Evolutionary conservation across 495 filamentous ascomycete genomes (phyloP), one percentile per base, ranked within the genome.

Genomic region (Aspergillus biplanus): DNA sequence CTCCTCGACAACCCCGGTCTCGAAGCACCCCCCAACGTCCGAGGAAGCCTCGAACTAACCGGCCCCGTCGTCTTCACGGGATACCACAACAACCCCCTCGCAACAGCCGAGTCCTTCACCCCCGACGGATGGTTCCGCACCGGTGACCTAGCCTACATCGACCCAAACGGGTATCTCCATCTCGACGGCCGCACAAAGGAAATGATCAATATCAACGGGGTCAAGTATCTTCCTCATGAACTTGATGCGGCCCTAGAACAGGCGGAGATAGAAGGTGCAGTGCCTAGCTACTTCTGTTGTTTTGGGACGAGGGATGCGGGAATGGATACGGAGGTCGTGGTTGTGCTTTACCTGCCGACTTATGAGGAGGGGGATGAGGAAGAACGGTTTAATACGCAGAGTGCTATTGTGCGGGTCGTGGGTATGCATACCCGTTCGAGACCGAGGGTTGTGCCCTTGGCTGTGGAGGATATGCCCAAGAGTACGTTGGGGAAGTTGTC

Each of bases 121-220:
- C 37, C 61, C 0, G 91, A 95, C 63, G 90, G 90, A 3, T 97
- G 86, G 76, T 95, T 95, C 78, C 91, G 87, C 67, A 95, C 92
- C 1, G 92, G 92, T 0, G 92, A 97, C 67, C 78, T 89, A 47
- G 88, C 83, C 15, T 80, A 79, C 32, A 76, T 86, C 16, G 88
- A 90, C 68, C 67, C 75, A 12, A 69, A 82, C 15, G 86, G 87
- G 5, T 80, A 86, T 62, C 79, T 87, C 55, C 78, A 76, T 63
- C 78, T 87, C 37, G 73, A 71, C 8, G 85, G 85, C 9, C 75
- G 85, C 31, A 67, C 77, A 39, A 87, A 87, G 66, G 85, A 87
- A 44, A 63, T 77, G 12, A 84, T 87, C 57, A 85, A 64, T 56
- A 77, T 86, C 69, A 86, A 86, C 58, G 81, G 83, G 0, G 73